A percentile compares a stretch with the other conserved stretches of the same genome.
Evolutionary conservation across 352 stramenopile species (phyloP).

Genomic region (Phytopythium helicoides): DNA sequence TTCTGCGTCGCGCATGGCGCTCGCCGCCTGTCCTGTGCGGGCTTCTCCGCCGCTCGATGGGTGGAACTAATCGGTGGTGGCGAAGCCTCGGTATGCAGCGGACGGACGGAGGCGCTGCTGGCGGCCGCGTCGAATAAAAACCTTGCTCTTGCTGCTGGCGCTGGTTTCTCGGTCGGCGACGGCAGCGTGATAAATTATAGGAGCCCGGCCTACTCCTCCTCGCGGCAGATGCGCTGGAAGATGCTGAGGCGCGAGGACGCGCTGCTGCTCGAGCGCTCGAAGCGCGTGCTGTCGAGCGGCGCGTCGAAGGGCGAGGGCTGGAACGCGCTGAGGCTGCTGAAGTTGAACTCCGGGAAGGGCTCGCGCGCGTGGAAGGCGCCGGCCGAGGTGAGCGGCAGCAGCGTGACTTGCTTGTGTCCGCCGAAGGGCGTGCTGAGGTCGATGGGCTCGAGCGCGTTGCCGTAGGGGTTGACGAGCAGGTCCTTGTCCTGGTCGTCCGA

Average conservation of each 20-base stretch:
- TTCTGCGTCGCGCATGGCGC: background rate
- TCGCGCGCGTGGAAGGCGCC: slow-evolving; percentile 24
- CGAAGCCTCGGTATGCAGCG: too few relatives aligned
- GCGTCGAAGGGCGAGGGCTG: slow-evolving; percentile 28
- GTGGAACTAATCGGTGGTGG: too few relatives aligned
- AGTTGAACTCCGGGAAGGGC: slow-evolving; percentile 44
- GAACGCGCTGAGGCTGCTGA: slow-evolving; percentile 14
- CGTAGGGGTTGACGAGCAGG: slow-evolving; percentile 69
- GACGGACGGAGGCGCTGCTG: too few relatives aligned
- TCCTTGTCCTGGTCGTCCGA: slow-evolving; percentile 71
- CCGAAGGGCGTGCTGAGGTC: slow-evolving; percentile 63
- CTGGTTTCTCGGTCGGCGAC: background rate
- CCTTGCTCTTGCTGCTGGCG: background rate
- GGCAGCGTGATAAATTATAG: slow-evolving; percentile 45
- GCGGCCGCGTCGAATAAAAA: too few relatives aligned
- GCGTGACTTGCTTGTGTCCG: slow-evolving; percentile 55
- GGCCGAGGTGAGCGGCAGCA: slow-evolving; percentile 45
- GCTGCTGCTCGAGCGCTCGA: slow-evolving; percentile 18
- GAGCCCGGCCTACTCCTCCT: slow-evolving; percentile 36
- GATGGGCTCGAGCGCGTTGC: slow-evolving; percentile 50
- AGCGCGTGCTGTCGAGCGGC: slow-evolving; percentile 30
- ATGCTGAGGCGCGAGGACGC: slow-evolving; percentile 69
- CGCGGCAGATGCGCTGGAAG: slow-evolving; percentile 81
- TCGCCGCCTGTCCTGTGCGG: too few relatives aligned
- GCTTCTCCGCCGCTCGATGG: too few relatives aligned